Conservation (phyloP, 2,329 filamentous ascomycete species). For the Penicillium hesseltinei region DNA sequence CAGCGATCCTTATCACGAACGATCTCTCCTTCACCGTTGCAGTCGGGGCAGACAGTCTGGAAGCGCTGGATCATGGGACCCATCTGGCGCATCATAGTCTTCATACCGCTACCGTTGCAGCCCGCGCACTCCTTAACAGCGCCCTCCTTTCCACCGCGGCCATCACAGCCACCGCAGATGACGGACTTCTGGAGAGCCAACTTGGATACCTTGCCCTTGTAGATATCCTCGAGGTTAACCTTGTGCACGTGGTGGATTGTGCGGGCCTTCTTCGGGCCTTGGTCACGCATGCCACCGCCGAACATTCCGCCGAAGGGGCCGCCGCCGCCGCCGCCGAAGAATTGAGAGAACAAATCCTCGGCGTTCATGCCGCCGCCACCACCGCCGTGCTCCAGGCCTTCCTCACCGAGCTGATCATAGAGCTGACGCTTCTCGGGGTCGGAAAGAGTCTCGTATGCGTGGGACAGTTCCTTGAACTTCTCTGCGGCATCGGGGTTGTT, state of each 20-base stretch:
- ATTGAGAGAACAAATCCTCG: constrained; percentile 94
- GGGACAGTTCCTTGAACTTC: constrained; percentile 97
- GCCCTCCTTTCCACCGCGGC: constrained; percentile 93
- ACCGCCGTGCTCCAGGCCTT: constrained; percentile 84
- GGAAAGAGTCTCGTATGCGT: constrained; percentile 92
- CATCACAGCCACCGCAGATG: constrained; percentile 92
- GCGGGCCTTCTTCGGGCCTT: constrained; percentile 84
- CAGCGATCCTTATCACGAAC: constrained; percentile 97
- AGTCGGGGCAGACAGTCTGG: constrained; percentile 98
- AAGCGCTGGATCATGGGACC: constrained; percentile 99
- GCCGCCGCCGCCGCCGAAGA: constrained; percentile 78
- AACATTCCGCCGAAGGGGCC: constrained; percentile 72
- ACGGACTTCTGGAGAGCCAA: constrained; percentile 95
- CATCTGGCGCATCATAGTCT: constrained; percentile 99
- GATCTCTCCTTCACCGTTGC: constrained; percentile 93
- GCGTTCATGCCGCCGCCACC: constrained; percentile 85
- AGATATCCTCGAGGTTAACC: constrained; percentile 95
- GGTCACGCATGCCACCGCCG: constrained; percentile 72
- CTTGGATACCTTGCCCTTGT: constrained; percentile 96
- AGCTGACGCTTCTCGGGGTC: constrained; percentile 86
- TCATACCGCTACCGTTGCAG: constrained; percentile 95
- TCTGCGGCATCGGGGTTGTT: constrained; percentile 90
- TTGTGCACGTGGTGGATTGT: constrained; percentile 99
- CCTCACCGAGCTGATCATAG: constrained; percentile 98
- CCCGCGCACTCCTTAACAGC: constrained; percentile 90